These are phyloP conservation scores for Camelina hispida DNA, from an alignment of 345 rosid species.

Conservation along the genomic window DNA sequence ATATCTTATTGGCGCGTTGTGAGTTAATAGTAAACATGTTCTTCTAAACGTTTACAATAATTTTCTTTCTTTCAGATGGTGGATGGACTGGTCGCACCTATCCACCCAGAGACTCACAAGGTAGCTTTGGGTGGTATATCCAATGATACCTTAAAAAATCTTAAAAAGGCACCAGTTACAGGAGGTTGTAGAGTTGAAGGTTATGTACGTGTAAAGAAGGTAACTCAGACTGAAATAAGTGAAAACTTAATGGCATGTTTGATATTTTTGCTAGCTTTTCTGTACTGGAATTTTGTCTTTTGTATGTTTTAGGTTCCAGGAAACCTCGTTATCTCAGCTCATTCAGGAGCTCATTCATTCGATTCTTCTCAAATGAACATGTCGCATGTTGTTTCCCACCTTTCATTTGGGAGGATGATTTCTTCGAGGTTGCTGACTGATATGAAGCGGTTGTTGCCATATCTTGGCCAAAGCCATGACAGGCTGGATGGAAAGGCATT, in stretches of 20 bases:
- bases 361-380: conserved; percentile 90
- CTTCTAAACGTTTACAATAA: conserved; percentile 21
- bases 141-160: conserved; percentile 48
- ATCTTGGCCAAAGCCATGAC: conserved; percentile 86
- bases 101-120: conserved; percentile 66
- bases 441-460: conserved; percentile 69
- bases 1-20: conserved; percentile 18
- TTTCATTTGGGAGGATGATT: conserved; percentile 82
- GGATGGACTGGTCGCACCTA: conserved; percentile 70
- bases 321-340: conserved; percentile 85
- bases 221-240: conserved; percentile 37
- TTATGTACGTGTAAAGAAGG: conserved; percentile 97
- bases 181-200: conserved; percentile 99
- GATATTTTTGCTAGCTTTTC: conserved; percentile 4
- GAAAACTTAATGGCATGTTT: conserved; percentile 20
- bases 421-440: conserved; percentile 65
- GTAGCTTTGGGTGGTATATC: conserved; percentile 49
- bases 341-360: conserved; percentile 89
- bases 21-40: conserved; percentile 14
- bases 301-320: conserved; percentile 85
- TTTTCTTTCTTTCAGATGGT: conserved; percentile 64
- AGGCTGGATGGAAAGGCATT: conserved; percentile 78
- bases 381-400: conserved; percentile 89
- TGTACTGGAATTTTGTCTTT: conserved; percentile 6
- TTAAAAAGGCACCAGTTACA: conserved; percentile 66